Base-by-base conservation (phyloP, 1,284 basidiomycete species). In the Cutaneotrichosporon sp. region DNA sequence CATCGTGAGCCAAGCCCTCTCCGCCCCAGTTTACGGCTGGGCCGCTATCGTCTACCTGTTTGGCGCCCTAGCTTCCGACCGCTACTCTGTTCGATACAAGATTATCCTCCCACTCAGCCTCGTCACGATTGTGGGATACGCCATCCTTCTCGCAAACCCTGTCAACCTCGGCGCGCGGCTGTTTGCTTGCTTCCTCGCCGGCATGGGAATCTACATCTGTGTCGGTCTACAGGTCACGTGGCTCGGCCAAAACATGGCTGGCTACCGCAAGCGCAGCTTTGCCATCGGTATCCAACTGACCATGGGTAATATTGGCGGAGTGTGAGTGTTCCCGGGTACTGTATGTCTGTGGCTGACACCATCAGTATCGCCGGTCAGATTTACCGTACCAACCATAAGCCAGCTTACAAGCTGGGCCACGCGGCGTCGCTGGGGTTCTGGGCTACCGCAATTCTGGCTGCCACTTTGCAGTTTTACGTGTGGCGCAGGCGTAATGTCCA, bases 221-320 rank as follows among this genome's bases (percentile, higher is more conserved):
- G 67, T 74, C n/a, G 72, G 72, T 11, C 67, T 73, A 31, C 70
- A 73, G 55, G 66, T 73, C 51, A 66, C 66, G 3, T 74, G 71
- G 67, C 68, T 67, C n/a, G 65, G 66, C 22, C 63, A 70, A 57
- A 71, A 71, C 63, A 62, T 65, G 18, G 68, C 68, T 1, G 70
- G 70, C 8, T 72, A 67, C 62, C 70, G 68, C 56, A 73, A 73
- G 58, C 67, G 72, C 36, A 66, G 69, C 7, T 69, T 67, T 11
- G 56, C 63, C 3, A 64, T 73, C 31, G 74, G 74, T 22, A 46
- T 68, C 49, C 73, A 73, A 61, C 72, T 74, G 64, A 65, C 71
- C 9, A 70, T 73, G 58, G 74, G 74, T 30, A 75, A 73, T 67
- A 65, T 62, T 38, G 66, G 66, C 34, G 66, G 66, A n/a, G 58